Evolutionary conservation across 2,329 filamentous ascomycete species (phyloP), one percentile per base, ranked within the genome.

Genomic region (Alternaria brassicae): DNA sequence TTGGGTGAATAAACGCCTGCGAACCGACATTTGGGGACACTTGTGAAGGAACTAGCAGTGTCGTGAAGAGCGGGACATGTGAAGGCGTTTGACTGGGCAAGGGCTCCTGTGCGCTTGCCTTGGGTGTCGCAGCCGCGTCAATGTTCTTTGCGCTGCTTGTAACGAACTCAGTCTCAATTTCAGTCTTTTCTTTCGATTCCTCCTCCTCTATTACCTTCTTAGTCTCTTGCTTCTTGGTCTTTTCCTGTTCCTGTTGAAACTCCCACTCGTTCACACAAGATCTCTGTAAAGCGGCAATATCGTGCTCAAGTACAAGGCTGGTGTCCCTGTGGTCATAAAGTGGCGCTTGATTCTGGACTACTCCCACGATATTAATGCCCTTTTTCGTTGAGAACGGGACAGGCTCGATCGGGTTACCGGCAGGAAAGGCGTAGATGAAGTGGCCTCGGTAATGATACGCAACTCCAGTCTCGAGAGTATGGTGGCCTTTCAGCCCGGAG

Each of bases 391-490:
- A 51, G 45, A 62, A 74, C 0, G 62, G 58, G 3, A 69, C 30
- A 0, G 70, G 71, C 41, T 71, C 63, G 21, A 75, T 58, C 0
- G 72, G 63, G 13, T 61, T 68, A 4, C 62, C 56, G 0, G 36
- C 48, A 0, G 60, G 62, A 10, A 23, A 61, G 1, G 63, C 61
- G 47, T 75, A 76, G 12, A 76, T 28, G 45, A 68, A 69, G 45
- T 75, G 72, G 2, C 74, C 73, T 9, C 74, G 71, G 51, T 72
- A 73, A 48, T 65, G 70, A 56, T 75, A 76, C 2, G 71, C 71
- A 10, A 75, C 53, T 1, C 70, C 72, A 0, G 42, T 53, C 15
- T 70, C 57, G 9, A 75, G 61, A 0, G 67, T 51, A 23, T 74
- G 71, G 1, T 53, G 25, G 12, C 69, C 71, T 6, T 30, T 21